Evolutionary conservation across 2,329 filamentous ascomycete species (phyloP).

Genomic region (Phoma sp.): DNA sequence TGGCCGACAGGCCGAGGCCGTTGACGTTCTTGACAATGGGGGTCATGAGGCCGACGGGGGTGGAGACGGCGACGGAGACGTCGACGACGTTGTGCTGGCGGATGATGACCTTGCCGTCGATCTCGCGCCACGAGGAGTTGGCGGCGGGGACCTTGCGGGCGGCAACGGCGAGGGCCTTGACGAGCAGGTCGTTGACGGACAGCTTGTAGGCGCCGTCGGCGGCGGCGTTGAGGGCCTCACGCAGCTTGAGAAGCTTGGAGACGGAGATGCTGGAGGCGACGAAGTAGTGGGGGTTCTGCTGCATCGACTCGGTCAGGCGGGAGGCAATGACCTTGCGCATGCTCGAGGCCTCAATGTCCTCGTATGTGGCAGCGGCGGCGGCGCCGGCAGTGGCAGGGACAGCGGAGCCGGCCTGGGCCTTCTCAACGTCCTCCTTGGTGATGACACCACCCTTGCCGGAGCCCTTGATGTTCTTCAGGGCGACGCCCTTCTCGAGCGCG

Average conservation of each 20-base stretch:
- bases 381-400: conserved; percentile 51
- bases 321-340: conserved; percentile 99
- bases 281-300: conserved; percentile 98
- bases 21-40: conserved; percentile 93
- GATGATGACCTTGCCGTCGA: conserved; percentile 78
- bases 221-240: conserved; percentile 86
- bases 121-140: conserved; percentile 90
- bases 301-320: conserved; percentile 85
- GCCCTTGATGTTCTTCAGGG: conserved; percentile 80
- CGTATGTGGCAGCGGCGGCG: conserved; percentile 70
- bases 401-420: conserved; percentile 64
- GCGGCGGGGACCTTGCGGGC: conserved; percentile 92
- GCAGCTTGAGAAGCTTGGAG: conserved; percentile 93
- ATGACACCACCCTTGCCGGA: conserved; percentile 84
- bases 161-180: conserved; percentile 91
- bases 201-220: conserved; percentile 96
- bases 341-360: conserved; percentile 81
- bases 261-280: conserved; percentile 91
- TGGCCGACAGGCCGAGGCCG: conserved; percentile 82
- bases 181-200: conserved; percentile 99
- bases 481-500: conserved; percentile 82
- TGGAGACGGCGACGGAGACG: conserved; percentile 94
- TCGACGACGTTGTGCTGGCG: conserved; percentile 93
- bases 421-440: conserved; percentile 92
- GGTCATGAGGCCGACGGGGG: conserved; percentile 92